Evolutionary conservation across 192 early-diverging fungal genomes (phyloP).

Genomic region (Backusella psychrophila): DNA sequence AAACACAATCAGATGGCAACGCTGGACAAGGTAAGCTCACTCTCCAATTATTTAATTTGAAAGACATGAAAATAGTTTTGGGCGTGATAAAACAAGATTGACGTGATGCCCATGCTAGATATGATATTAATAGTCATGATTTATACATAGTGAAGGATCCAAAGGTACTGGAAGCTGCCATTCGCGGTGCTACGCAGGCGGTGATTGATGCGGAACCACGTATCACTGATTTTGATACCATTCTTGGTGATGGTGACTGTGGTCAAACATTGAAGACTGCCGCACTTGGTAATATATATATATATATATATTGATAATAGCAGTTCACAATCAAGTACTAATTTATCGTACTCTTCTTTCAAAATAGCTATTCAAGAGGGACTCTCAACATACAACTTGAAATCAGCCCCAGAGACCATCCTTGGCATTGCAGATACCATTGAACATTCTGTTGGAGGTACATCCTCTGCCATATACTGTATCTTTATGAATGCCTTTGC

Average conservation of each 20-base stretch:
- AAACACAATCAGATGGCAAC: background rate
- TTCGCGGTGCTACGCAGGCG: constrained; percentile 36
- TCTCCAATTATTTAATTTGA: background rate
- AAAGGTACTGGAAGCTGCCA: constrained; percentile 20
- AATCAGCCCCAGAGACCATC: constrained; percentile 17
- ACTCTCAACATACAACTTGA: constrained; percentile 13
- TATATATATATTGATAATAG: constrained; percentile 9
- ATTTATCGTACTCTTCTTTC: background rate
- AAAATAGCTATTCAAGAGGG: constrained; percentile 49
- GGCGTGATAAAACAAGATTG: background rate
- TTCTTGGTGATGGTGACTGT: constrained; percentile 86
- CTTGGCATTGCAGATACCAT: constrained; percentile 59
- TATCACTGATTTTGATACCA: constrained; percentile 67
- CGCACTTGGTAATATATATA: constrained; percentile 43
- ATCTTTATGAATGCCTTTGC: constrained; percentile 66
- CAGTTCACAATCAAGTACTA: background rate
- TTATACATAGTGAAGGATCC: constrained; percentile 2
- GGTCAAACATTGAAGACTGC: constrained; percentile 69
- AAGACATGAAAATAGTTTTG: background rate
- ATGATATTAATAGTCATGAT: background rate
- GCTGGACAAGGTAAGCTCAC: background rate
- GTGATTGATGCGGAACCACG: constrained; percentile 55
- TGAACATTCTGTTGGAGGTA: constrained; percentile 78
- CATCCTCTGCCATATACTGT: constrained; percentile 77
- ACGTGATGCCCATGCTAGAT: background rate